Conservation (phyloP, 768 basidiomycete species). For the Lactifluus volemus region DNA sequence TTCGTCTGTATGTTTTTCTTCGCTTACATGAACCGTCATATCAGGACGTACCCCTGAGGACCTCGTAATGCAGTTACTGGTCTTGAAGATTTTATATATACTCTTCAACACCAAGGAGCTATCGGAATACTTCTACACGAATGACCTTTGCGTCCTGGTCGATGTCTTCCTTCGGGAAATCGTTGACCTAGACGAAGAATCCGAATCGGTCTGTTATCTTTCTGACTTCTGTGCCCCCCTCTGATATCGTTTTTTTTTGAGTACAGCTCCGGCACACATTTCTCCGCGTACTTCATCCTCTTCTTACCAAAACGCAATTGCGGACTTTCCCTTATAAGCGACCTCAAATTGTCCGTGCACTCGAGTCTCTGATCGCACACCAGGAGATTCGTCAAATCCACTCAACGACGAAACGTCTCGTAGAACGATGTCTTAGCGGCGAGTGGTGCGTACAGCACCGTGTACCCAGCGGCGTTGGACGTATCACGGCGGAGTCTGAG, state of each 20-base stretch:
- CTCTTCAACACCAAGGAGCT: constrained; percentile 91
- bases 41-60: constrained; percentile 82
- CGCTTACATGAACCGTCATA: not conserved
- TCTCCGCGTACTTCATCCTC: constrained; percentile 90
- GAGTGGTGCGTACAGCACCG: constrained; percentile 77
- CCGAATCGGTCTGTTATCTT: constrained; percentile 65
- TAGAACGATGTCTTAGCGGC: constrained; percentile 80
- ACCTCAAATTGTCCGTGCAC: constrained; percentile 71
- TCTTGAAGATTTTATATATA: constrained; percentile 90
- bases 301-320: constrained; percentile 91
- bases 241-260: not conserved
- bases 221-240: not conserved
- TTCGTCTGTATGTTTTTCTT: not conserved
- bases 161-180: constrained; percentile 97
- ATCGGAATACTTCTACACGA: constrained; percentile 96
- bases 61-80: constrained; percentile 87
- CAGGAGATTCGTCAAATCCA: constrained; percentile 73
- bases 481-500: constrained; percentile 8
- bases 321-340: constrained; percentile 83
- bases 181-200: constrained; percentile 85
- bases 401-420: constrained; percentile 82
- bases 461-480: constrained; percentile 25
- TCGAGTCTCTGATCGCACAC: constrained; percentile 71
- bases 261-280: constrained; percentile 87
- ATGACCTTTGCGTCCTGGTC: constrained; percentile 91